Conservation (phyloP, 2,329 filamentous ascomycete species). For the Penicillium griseofulvum region DNA sequence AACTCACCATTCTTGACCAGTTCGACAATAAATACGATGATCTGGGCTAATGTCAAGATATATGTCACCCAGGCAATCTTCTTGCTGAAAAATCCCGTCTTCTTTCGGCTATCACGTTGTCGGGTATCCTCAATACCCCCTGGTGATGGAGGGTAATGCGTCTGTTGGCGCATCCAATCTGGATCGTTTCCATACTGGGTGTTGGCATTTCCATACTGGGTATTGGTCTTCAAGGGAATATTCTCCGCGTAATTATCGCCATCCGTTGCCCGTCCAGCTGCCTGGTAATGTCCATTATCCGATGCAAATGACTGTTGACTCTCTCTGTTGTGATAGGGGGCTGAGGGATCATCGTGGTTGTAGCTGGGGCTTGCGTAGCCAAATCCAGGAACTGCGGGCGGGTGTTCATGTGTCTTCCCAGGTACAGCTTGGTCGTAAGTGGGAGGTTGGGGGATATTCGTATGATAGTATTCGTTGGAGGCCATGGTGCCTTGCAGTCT, state of each 20-base stretch:
- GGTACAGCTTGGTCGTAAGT: slow-evolving; percentile 35
- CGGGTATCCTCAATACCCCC: slow-evolving; percentile 34
- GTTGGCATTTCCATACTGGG: slow-evolving; percentile 32
- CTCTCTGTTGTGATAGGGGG: slow-evolving; percentile 38
- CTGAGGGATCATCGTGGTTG: slow-evolving; percentile 43
- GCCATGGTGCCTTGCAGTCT: slow-evolving; percentile 51
- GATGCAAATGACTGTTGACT: slow-evolving; percentile 39
- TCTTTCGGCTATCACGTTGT: slow-evolving; percentile 20
- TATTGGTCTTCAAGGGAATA: slow-evolving; percentile 40
- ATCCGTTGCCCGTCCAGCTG: slow-evolving; percentile 33
- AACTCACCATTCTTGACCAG: slow-evolving; percentile 75
- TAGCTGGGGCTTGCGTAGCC: slow-evolving; percentile 25
- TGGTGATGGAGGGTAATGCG: slow-evolving; percentile 52
- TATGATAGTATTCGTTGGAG: slow-evolving; percentile 65
- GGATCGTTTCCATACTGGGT: slow-evolving; percentile 32
- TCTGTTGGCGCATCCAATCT: slow-evolving; percentile 46
- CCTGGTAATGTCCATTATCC: slow-evolving; percentile 31
- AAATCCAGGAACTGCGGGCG: slow-evolving; percentile 20
- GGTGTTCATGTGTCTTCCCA: slow-evolving; percentile 39
- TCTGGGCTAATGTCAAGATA: slow-evolving; percentile 70
- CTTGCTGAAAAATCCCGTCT: slow-evolving; percentile 56
- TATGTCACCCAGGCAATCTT: slow-evolving; percentile 79
- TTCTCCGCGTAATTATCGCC: slow-evolving; percentile 43
- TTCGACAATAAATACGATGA: slow-evolving; percentile 85
- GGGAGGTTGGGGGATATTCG: slow-evolving; percentile 35